Conservation (phyloP, 2,329 filamentous ascomycete species). For the Claviceps africana region DNA sequence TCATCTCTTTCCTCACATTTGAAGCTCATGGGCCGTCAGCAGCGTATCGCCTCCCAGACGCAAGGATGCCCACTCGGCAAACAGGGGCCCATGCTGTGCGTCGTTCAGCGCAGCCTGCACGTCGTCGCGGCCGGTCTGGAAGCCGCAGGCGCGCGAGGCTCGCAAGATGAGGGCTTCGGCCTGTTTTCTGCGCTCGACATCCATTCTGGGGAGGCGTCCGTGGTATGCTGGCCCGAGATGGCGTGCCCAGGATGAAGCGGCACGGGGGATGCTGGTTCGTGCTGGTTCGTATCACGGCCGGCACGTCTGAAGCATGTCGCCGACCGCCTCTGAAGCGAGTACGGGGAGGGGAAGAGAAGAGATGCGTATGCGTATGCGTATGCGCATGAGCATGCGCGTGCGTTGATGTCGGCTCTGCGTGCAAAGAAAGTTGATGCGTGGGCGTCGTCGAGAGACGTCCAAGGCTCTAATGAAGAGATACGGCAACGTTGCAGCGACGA, state of each 20-base stretch:
- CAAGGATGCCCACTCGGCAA: conserved; percentile 34
- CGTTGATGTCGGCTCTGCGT: neutral
- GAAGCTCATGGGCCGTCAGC: conserved; percentile 38
- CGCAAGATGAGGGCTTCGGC: conserved; percentile 21
- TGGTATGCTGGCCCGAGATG: neutral
- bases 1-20: conserved; percentile 26
- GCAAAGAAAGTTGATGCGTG: neutral
- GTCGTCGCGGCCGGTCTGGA: conserved; percentile 21
- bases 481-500: neutral
- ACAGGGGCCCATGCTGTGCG: conserved; percentile 18
- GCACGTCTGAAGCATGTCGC: neutral
- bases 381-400: no score
- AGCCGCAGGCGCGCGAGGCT: conserved; percentile 18
- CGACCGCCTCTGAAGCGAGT: conserved; percentile 1
- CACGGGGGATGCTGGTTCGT: neutral
- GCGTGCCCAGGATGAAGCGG: neutral
- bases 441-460: neutral
- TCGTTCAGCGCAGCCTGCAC: conserved; percentile 25
- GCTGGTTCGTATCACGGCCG: conserved; percentile 1
- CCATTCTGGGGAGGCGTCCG: conserved; percentile 13
- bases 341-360: neutral
- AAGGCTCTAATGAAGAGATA: no score
- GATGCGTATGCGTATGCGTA: no score
- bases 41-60: conserved; percentile 38
- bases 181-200: conserved; percentile 13